Percentiles rank a stretch among this genome's conserved stretches.
Evolutionary conservation across 179 eudicot species (phyloP).

Genomic region (Sideroxylon spinosum): DNA sequence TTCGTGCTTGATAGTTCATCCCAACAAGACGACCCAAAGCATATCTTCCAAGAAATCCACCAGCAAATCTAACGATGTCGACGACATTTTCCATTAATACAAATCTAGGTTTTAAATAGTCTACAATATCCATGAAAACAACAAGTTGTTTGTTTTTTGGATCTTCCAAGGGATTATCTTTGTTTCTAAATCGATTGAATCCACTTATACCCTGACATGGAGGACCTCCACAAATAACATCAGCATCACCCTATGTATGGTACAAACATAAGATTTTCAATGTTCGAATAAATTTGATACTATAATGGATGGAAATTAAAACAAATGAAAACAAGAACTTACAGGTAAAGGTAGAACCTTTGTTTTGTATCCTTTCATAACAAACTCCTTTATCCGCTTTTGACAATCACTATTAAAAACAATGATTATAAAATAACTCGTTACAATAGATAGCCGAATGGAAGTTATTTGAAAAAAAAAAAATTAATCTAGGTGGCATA

Average conservation of each 20-base stretch:
- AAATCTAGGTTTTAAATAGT: constrained; percentile 52
- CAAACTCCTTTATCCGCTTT: constrained; percentile 55
- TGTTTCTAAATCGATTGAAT: constrained; percentile 66
- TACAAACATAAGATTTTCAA: not conserved
- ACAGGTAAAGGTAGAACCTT: constrained; percentile 76
- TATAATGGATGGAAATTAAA: not conserved
- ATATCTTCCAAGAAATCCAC: constrained; percentile 64
- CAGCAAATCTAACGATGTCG: constrained; percentile 57
- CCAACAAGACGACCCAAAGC: constrained; percentile 63
- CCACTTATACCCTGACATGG: constrained; percentile 97
- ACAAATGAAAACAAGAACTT: constrained; percentile 19
- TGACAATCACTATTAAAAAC: constrained; percentile 41
- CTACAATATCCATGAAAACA: constrained; percentile 69
- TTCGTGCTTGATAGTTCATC: constrained; percentile 68
- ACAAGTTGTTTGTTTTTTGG: constrained; percentile 55
- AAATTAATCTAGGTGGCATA: constrained; percentile 23
- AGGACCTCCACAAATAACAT: constrained; percentile 80
- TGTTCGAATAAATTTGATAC: not conserved
- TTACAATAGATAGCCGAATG: not conserved
- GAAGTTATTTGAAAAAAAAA: not conserved
- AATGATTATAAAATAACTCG: not conserved
- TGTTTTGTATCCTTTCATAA: constrained; percentile 37
- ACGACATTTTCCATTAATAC: constrained; percentile 88
- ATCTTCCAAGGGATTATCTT: constrained; percentile 54
- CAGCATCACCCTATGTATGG: constrained; percentile 49